Conservation (phyloP, 768 basidiomycete species). For the Asterophora parasitica region DNA sequence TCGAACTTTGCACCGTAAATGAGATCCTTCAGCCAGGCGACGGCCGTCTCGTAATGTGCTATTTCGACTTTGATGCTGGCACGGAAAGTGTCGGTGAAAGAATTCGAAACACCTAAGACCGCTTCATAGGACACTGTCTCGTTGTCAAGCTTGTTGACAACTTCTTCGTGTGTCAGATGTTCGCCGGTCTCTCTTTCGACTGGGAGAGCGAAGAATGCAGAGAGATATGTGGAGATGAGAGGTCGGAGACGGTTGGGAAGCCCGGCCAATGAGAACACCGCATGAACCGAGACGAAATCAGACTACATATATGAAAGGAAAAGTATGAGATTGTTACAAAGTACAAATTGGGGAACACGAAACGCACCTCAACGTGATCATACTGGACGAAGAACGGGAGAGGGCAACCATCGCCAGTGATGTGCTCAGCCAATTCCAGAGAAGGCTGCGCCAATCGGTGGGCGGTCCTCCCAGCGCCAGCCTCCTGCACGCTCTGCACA, state of each 20-base stretch:
- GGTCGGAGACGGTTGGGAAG: constrained; percentile 75
- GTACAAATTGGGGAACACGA: neutral
- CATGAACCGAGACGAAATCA: constrained; percentile 83
- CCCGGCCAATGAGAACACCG: constrained; percentile 69
- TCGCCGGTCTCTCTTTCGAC: constrained; percentile 68
- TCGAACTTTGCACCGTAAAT: constrained; percentile 74
- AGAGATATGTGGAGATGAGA: constrained; percentile 75
- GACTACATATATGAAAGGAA: constrained; percentile 51
- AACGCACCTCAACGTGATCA: constrained; percentile 78
- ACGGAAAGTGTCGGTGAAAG: constrained; percentile 72
- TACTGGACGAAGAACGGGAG: constrained; percentile 91
- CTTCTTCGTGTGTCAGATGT: constrained; percentile 77
- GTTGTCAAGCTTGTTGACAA: constrained; percentile 84
- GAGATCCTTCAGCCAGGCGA: constrained; percentile 84
- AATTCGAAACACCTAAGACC: constrained; percentile 54
- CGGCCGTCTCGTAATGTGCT: constrained; percentile 69
- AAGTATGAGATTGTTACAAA: constrained; percentile 3
- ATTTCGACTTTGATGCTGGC: constrained; percentile 84
- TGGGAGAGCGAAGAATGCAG: constrained; percentile 86
- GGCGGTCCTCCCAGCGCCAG: constrained; percentile 41
- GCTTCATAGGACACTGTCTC: constrained; percentile 87
- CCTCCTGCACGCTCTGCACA: constrained; percentile 59
- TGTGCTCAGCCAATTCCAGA: constrained; percentile 50
- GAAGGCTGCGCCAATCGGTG: constrained; percentile 23
- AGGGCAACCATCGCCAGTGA: constrained; percentile 60